A percentile compares a stretch with the other conserved stretches of the same genome.
Evolutionary conservation across 129 eudicot genomes (phyloP).

Genomic region (carrot (Daucus carota)): DH1_v3.0 NC_030386.2:24927501-24928000

Average conservation of each 20-base stretch:
- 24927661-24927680: too few relatives aligned
- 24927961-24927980: constrained; percentile 2
- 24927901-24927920: constrained; percentile 21
- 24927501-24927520: too few relatives aligned
- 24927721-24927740: too few relatives aligned
- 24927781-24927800: constrained; percentile 70
- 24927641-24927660: too few relatives aligned
- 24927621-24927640: too few relatives aligned
- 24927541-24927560: too few relatives aligned
- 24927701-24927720: neutral
- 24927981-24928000: constrained; percentile 45
- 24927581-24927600: too few relatives aligned
- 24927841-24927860: constrained; percentile 27
- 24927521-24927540: too few relatives aligned
- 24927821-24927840: constrained; percentile 48
- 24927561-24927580: too few relatives aligned
- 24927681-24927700: too few relatives aligned
- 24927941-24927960: constrained; percentile 43
- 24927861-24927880: constrained; percentile 62
- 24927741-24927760: too few relatives aligned
- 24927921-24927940: constrained; percentile 17
- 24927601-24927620: too few relatives aligned
- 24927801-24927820: constrained; percentile 84
- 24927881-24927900: constrained; percentile 55
- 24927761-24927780: constrained; percentile 19